A percentile compares a stretch with the other conserved stretches of the same genome.
Conservation (phyloP, 2,329 filamentous ascomycete species). For the Aureobasidium sp. region DNA sequence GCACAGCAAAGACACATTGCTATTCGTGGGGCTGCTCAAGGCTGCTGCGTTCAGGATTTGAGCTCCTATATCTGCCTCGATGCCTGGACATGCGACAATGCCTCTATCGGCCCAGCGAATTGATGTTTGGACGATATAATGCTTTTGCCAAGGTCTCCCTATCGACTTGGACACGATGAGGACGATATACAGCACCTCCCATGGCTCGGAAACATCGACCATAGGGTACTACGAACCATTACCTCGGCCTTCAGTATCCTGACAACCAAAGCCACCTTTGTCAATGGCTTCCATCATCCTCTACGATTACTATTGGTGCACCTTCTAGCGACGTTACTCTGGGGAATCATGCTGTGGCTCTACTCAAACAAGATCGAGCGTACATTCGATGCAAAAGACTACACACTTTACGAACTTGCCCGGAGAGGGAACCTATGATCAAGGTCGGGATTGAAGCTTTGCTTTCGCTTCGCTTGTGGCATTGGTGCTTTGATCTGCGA, state of each 20-base stretch:
- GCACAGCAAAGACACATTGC: background rate
- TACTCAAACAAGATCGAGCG: background rate
- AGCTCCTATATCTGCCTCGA: background rate
- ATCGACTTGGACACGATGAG: background rate
- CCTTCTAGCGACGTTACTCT: background rate
- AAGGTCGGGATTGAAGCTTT: background rate
- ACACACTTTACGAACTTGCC: background rate
- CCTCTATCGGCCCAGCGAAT: too few species aligned
- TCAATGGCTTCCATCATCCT: background rate
- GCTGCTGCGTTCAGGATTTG: background rate
- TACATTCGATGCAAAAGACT: background rate
- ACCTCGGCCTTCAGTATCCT: background rate
- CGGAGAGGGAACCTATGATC: background rate
- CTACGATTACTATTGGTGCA: background rate
- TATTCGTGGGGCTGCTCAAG: background rate
- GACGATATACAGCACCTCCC: background rate
- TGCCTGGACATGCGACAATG: background rate
- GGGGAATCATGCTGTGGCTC: background rate
- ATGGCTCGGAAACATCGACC: background rate
- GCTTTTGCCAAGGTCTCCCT: background rate
- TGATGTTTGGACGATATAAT: background rate
- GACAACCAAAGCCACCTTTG: background rate
- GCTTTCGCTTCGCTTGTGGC: background rate
- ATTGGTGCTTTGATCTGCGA: background rate
- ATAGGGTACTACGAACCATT: background rate